Evolutionary conservation across 2,329 filamentous ascomycete species (phyloP), one percentile per base, ranked within the genome.

Genomic region (Lojkania enalia): DNA sequence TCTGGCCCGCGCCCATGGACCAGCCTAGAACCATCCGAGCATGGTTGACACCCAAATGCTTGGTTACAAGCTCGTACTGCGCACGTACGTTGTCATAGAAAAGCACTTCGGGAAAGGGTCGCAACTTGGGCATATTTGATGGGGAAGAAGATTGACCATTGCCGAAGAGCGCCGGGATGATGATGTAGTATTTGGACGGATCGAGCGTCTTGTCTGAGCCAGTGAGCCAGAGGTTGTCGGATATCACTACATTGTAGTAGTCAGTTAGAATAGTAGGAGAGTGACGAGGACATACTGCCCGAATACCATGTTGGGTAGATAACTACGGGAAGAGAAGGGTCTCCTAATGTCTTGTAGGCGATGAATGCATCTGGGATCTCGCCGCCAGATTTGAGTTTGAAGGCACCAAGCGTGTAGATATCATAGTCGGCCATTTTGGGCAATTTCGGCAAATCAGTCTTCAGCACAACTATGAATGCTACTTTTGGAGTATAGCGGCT

Each of bases 221-320:
- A 31, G 88, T 77, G 9, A 91, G 78, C 87, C 87, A 90, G 62
- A 86, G 77, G 48, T 91, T 91, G 58, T 88, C 84, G 2, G 77
- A 72, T 50, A 91, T 87, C 2, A 70, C 73, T 71, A 67, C 68
- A 29, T n/a, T 25, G 31, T 9, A 25, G 30, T 23, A 42, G 25
- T 42, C 33, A 37, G 30, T 46, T 21, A 31, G 36, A 13, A 33
- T 20, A 32, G 9, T 33, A 16, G 23, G 7, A 7, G 23, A 27
- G 23, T 27, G 23, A 27, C 7, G 23, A 27, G n/a, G 23, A 67
- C 75, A 39, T 63, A 80, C 77, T 54, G 47, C 84, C 84, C 14
- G 82, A 84, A 64, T 84, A 91, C 87, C 87, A 91, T 2, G 83
- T 84, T 2, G 87, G 88, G 60, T 91, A 91, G 49, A 91, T 79